Evolutionary conservation across 2,329 filamentous ascomycete genomes (phyloP).

Genomic region (Penicillium sp.): DNA sequence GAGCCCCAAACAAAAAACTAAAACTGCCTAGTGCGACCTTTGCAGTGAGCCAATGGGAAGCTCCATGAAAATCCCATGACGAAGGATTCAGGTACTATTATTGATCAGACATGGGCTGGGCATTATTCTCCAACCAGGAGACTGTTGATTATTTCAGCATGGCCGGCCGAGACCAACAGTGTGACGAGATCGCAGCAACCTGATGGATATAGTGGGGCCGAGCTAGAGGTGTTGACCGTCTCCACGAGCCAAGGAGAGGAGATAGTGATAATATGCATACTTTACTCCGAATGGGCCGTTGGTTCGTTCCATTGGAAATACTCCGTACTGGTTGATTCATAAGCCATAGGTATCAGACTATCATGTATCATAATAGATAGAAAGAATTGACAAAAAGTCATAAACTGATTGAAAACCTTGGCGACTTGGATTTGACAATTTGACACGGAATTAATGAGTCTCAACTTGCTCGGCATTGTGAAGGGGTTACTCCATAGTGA

Average conservation of each 20-base stretch:
- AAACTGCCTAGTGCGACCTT: background rate
- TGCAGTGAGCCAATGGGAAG: constrained; percentile 9
- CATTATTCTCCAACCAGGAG: constrained; percentile 12
- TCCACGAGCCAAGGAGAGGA: constrained; percentile 2
- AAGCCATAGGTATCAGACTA: background rate
- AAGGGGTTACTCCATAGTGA: background rate
- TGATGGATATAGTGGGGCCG: background rate
- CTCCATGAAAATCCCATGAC: background rate
- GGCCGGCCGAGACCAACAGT: constrained; percentile 10
- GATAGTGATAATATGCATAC: background rate
- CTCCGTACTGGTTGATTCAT: background rate
- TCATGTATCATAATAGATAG: background rate
- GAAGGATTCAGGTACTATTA: constrained; percentile 1
- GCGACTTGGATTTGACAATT: background rate
- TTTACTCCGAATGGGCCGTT: background rate
- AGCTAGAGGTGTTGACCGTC: background rate
- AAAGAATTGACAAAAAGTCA: background rate
- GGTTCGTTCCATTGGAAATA: background rate
- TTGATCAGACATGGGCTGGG: constrained; percentile 5
- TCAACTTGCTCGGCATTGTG: background rate
- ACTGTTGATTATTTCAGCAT: constrained; percentile 18
- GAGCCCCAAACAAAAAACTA: background rate
- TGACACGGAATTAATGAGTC: background rate
- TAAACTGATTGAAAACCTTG: background rate
- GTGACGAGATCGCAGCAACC: constrained; percentile 2